phyloP scores from a whole-genome alignment of 306 rosid genomes.

The Medicago truncatula region MtrunA17r5.0-ANR NC_053044.1:53866501-53867000 shows the following conservation, averaged over 20 bases:
- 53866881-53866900: neutral
- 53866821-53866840: neutral
- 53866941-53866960: neutral
- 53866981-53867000: neutral
- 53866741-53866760: slow-evolving; percentile 70
- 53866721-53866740: slow-evolving; percentile 90
- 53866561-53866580: neutral
- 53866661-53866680: slow-evolving; percentile 72
- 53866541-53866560: slow-evolving; percentile 11
- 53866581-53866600: slow-evolving; percentile 13
- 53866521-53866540: neutral
- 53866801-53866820: neutral
- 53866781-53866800: slow-evolving; percentile 20
- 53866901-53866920: slow-evolving; percentile 1
- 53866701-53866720: slow-evolving; percentile 84
- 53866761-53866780: slow-evolving; percentile 76
- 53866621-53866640: slow-evolving; percentile 73
- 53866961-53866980: slow-evolving; percentile 15
- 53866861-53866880: neutral
- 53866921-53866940: neutral
- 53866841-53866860: slow-evolving; percentile 1
- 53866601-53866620: slow-evolving; percentile 30
- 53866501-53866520: neutral
- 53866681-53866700: slow-evolving; percentile 52
- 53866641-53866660: slow-evolving; percentile 88